phyloP scores from a whole-genome alignment of 768 basidiomycete species.

The Polyporus arcularius region DNA sequence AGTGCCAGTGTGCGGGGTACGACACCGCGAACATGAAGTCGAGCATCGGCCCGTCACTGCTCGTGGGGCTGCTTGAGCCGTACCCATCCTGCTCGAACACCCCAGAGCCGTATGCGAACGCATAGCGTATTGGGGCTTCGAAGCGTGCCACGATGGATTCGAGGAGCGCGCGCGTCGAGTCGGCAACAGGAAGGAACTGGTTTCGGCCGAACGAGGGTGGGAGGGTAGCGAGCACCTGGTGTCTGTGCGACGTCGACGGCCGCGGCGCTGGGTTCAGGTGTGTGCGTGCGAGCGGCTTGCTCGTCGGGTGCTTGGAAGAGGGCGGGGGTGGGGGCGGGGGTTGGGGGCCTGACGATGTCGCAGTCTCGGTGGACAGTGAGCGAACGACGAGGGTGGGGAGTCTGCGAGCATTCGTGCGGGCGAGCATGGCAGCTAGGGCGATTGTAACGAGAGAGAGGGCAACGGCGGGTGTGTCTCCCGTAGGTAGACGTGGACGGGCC shows the following conservation, averaged over 20 bases:
- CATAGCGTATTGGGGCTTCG: constrained; percentile 91
- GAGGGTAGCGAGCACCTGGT: constrained; percentile 49
- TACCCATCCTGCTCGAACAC: constrained; percentile 94
- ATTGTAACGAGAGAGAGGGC: background rate
- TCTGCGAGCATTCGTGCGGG: constrained; percentile 19
- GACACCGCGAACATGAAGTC: constrained; percentile 98
- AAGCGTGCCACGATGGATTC: constrained; percentile 81
- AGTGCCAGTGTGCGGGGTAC: constrained; percentile 91
- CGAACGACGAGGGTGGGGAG: constrained; percentile 25
- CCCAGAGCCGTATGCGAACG: constrained; percentile 96
- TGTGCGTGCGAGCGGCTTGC: constrained; percentile 33
- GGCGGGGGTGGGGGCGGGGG: constrained; percentile 37
- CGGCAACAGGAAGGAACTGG: constrained; percentile 77
- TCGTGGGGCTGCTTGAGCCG: constrained; percentile 31
- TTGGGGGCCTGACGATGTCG: constrained; percentile 23
- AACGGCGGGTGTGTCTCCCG: background rate
- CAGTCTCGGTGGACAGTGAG: constrained; percentile 29
- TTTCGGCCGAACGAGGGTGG: constrained; percentile 79
- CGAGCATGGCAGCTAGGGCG: constrained; percentile 11
- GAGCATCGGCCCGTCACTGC: constrained; percentile 67
- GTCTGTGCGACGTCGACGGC: constrained; percentile 28
- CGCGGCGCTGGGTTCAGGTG: constrained; percentile 48
- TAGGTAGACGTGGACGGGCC: no score
- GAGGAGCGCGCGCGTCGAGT: constrained; percentile 76
- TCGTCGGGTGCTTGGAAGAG: constrained; percentile 29